Evolutionary conservation across 352 stramenopile species (phyloP), one percentile per base, ranked within the genome.

Genomic region (Phytophthora constricta): DNA sequence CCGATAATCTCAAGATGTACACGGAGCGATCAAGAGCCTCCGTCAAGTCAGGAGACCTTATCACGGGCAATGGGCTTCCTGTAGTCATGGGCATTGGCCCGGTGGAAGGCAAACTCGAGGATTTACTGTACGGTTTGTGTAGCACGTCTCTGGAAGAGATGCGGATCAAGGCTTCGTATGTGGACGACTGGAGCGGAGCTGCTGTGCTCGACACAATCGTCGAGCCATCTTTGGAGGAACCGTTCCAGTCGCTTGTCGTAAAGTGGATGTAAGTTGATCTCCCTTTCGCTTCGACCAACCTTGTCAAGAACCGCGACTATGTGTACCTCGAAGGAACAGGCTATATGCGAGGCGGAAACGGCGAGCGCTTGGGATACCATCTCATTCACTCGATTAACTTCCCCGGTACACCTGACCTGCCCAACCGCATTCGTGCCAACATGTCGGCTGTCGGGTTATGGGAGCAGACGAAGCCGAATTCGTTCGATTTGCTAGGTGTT

Each of bases 281-380:
- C 1, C 34, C 47, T 46, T 45, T 65, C 0, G 20, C 27, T 37
- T 53, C 48, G n/a, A 48, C 58, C 14, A 58, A 47, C 14, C 20
- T 84, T 16, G 58, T 82, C 25, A 76, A 76, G 51, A 79, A 77
- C 54, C 74, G 74, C 53, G 74, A 82, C 56, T 74, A 73, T 37
- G 74, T 83, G 10, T 69, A 74, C 39, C 43, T 86, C 48, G 70
- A 86, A 42, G 58, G 71, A 25, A 80, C 67, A 9, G 77, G 74
- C 5, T 33, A 79, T 42, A 62, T 62, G 5, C 27, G 43, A 4
- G 48, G 79, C 3, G 27, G 33, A 8, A 78, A 72, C n/a, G 68
- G 68, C 28, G 65, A 82, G 28, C 54, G 57, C 31, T 31, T 86
- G 25, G 78, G 75, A 19, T 86, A 68, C 53, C 75, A 86, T 31